A percentile compares a stretch with the other conserved stretches of the same genome.
phyloP scores from a whole-genome alignment of 352 stramenopile species.

The Globisporangium cylindrosporum region DNA sequence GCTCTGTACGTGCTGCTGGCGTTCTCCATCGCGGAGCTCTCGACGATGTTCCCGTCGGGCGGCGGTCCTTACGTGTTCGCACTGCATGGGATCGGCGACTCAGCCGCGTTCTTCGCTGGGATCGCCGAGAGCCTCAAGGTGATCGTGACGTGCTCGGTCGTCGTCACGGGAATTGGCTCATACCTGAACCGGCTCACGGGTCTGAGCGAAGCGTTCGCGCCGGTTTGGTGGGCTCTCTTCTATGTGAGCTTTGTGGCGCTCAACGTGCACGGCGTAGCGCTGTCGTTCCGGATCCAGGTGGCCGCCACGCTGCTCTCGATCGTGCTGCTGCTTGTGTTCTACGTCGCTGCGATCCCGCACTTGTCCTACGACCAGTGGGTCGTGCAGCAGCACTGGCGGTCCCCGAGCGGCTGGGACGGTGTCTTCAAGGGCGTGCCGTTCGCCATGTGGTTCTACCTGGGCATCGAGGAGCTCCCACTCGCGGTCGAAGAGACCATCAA shows the following conservation, averaged over 20 bases:
- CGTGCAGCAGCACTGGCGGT: slow-evolving; percentile 40
- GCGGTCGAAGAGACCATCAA: slow-evolving; percentile 68
- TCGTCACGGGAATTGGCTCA: slow-evolving; percentile 62
- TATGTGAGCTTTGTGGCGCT: slow-evolving; percentile 59
- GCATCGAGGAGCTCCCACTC: slow-evolving; percentile 64
- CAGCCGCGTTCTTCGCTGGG: slow-evolving; percentile 58
- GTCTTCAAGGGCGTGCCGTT: slow-evolving; percentile 59
- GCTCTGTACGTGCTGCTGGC: slow-evolving; percentile 60
- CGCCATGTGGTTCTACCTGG: slow-evolving; percentile 69
- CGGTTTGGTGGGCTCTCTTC: slow-evolving; percentile 59
- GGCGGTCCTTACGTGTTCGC: slow-evolving; percentile 66
- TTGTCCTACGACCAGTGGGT: slow-evolving; percentile 62
- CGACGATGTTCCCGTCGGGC: slow-evolving; percentile 45
- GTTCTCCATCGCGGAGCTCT: slow-evolving; percentile 74
- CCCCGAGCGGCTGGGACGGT: slow-evolving; percentile 35
- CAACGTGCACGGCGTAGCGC: slow-evolving; percentile 56
- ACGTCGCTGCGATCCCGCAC: slow-evolving; percentile 49
- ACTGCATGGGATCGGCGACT: slow-evolving; percentile 50
- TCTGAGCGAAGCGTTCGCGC: slow-evolving; percentile 32
- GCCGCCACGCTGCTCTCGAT: slow-evolving; percentile 53
- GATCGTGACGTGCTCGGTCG: slow-evolving; percentile 54
- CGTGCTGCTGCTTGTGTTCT: slow-evolving; percentile 57
- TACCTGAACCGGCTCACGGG: slow-evolving; percentile 60
- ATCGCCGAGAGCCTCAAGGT: slow-evolving; percentile 69
- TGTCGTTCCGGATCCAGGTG: slow-evolving; percentile 65